Percentiles rank a stretch among this genome's conserved stretches.
Conservation (phyloP, 2,329 filamentous ascomycete genomes). For the Fusarium dlaminii region DNA sequence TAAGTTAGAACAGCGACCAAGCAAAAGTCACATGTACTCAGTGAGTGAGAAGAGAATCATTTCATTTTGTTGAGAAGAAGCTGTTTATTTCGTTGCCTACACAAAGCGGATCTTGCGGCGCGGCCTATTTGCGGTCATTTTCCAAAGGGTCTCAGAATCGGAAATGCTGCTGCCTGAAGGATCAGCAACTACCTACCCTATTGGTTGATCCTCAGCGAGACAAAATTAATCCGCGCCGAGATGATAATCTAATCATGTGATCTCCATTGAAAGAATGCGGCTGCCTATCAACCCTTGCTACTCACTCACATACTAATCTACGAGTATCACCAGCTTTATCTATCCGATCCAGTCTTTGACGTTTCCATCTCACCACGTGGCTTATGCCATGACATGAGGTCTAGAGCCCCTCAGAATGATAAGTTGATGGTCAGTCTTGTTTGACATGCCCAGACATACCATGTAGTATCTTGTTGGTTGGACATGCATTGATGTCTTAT, state of each 20-base stretch:
- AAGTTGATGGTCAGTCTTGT: background rate
- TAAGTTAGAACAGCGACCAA: background rate
- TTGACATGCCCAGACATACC: too few relatives aligned
- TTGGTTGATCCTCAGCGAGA: slow-evolving; percentile 7
- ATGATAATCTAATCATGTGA: background rate
- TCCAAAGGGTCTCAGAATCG: slow-evolving; percentile 26
- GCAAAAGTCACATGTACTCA: slow-evolving; percentile 4
- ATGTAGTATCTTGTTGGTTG: background rate
- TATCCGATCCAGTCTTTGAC: slow-evolving; percentile 4
- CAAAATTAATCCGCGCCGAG: background rate
- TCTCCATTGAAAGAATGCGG: slow-evolving; percentile 1
- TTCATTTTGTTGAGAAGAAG: slow-evolving; percentile 29
- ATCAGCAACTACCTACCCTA: slow-evolving; percentile 6
- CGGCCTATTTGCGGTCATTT: slow-evolving; percentile 42
- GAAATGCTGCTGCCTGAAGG: slow-evolving; percentile 44
- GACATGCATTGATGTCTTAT: background rate
- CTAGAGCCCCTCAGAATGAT: background rate
- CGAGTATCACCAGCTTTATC: slow-evolving; percentile 1
- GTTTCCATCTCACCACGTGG: background rate
- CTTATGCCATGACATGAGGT: background rate
- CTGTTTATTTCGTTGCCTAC: slow-evolving; percentile 44
- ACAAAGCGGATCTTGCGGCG: slow-evolving; percentile 42
- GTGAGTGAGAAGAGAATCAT: background rate
- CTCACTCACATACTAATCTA: background rate
- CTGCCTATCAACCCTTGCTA: slow-evolving; percentile 24